These are phyloP conservation scores for Psilocybe sp. DNA, from an alignment of 768 basidiomycete genomes.

Conservation along the genomic window DNA sequence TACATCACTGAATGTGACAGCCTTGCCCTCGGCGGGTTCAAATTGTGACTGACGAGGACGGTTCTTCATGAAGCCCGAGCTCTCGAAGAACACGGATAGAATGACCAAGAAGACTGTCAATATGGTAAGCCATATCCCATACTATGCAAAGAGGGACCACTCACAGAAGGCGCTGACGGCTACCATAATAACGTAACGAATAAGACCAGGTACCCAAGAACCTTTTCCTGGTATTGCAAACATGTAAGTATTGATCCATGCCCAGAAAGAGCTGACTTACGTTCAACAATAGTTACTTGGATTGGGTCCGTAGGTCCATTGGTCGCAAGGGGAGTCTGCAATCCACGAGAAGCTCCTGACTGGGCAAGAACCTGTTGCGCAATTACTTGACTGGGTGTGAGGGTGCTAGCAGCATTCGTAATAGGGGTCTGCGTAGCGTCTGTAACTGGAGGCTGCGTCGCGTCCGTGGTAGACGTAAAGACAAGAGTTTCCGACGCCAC, in stretches of 20 bases:
- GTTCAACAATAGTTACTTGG: constrained; percentile 79
- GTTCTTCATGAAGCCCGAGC: constrained; percentile 89
- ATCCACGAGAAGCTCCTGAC: constrained; percentile 24
- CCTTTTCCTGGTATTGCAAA: constrained; percentile 53
- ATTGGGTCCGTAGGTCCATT: constrained; percentile 58
- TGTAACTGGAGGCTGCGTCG: constrained; percentile 3
- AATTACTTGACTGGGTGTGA: constrained; percentile 36
- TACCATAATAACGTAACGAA: constrained; percentile 59
- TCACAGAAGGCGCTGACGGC: constrained; percentile 64
- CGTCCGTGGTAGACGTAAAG: constrained; percentile 5
- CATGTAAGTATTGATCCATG: background rate
- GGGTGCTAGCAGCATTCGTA: constrained; percentile 5
- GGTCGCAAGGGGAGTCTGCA: constrained; percentile 40
- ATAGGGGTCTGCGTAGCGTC: constrained; percentile 6
- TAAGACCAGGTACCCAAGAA: constrained; percentile 58
- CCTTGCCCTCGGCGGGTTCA: constrained; percentile 75
- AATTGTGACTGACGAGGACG: constrained; percentile 81
- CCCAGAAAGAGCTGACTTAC: constrained; percentile 39
- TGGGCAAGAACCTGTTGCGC: constrained; percentile 47
- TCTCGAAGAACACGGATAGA: constrained; percentile 87
- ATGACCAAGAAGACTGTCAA: constrained; percentile 74
- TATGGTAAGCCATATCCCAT: background rate
- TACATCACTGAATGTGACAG: constrained; percentile 91
- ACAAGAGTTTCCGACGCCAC: constrained; percentile 7
- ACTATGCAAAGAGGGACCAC: constrained; percentile 22